Evolutionary conservation across 495 filamentous ascomycete genomes (phyloP), one percentile per base, ranked within the genome.

Genomic region (Talaromyces wortmannii): DNA sequence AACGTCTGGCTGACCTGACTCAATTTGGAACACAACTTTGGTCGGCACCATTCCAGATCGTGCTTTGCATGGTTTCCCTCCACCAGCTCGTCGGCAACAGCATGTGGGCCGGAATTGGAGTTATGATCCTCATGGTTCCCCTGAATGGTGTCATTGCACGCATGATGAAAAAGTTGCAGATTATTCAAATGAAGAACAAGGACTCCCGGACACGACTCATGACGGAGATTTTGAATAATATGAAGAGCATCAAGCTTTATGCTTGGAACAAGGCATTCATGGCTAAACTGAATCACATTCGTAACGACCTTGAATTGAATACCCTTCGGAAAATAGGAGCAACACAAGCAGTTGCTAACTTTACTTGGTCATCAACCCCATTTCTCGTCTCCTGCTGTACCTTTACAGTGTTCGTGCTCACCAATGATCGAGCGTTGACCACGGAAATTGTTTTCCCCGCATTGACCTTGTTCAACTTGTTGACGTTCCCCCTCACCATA

Each of bases 181-280:
- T 96, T 67, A 72, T 81, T 55, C 95, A 99, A 72, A 99, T 99
- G 95, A 95, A 92, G 75, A 97, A 97, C 71, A 99, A 99, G 71
- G 95, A 99, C 62, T 82, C 91, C 7, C 84, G 95, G 57, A 96
- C 94, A 29, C 78, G 92, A 33, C 69, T 99, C 52, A 95, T 97
- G 80, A 94, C 95, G 6, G 95, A 99, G 74, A 97, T 99, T 57
- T 73, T 97, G 63, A 97, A 97, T 78, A 97, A 97, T 68, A 97
- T 97, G 84, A 97, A 97, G 75, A 92, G 89, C 66, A 97, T 97
- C 74, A 97, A 99, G 72, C 82, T 99, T 23, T 99, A 97, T 72
- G 95, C 92, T 45, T 99, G 95, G 95, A 90, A 91, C 42, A 85
- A 83, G 23, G 91, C 95, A 18, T 99, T 97, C 70, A 96, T 96